Conservation (phyloP, 129 eudicot genomes). For the Erigeron canadensis region DNA sequence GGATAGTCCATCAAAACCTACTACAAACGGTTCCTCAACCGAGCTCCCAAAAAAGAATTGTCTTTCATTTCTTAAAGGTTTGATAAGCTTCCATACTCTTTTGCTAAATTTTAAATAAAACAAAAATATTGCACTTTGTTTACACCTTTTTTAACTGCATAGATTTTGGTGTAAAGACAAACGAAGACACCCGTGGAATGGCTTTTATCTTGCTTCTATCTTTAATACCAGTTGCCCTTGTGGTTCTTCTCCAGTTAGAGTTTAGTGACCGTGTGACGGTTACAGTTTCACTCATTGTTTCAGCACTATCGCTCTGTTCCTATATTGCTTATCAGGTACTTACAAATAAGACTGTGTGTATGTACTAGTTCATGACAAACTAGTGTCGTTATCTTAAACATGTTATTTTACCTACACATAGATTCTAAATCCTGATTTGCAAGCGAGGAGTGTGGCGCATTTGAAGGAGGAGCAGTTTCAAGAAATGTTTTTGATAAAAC, state of each 20-base stretch:
- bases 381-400: neutral
- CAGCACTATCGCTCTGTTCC: neutral
- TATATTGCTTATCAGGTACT: constrained; percentile 18
- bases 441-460: constrained; percentile 9
- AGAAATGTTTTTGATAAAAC: neutral
- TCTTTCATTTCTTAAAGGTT: constrained; percentile 11
- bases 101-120: neutral
- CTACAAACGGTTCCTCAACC: neutral
- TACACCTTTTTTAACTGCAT: no score
- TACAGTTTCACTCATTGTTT: constrained; percentile 10
- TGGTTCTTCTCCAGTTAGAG: neutral
- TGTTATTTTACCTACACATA: neutral
- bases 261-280: neutral
- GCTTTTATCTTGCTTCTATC: constrained; percentile 15
- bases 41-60: no score
- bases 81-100: neutral
- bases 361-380: neutral
- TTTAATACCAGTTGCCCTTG: constrained; percentile 9
- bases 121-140: no score
- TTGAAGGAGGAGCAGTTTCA: constrained; percentile 12
- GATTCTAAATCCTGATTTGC: constrained; percentile 4
- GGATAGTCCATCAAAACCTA: neutral
- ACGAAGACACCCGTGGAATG: neutral
- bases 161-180: constrained; percentile 4
- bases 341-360: no score